These are phyloP conservation scores for Astrothelium subdiscretum DNA, from an alignment of 495 filamentous ascomycete genomes.

Conservation along the genomic window DNA sequence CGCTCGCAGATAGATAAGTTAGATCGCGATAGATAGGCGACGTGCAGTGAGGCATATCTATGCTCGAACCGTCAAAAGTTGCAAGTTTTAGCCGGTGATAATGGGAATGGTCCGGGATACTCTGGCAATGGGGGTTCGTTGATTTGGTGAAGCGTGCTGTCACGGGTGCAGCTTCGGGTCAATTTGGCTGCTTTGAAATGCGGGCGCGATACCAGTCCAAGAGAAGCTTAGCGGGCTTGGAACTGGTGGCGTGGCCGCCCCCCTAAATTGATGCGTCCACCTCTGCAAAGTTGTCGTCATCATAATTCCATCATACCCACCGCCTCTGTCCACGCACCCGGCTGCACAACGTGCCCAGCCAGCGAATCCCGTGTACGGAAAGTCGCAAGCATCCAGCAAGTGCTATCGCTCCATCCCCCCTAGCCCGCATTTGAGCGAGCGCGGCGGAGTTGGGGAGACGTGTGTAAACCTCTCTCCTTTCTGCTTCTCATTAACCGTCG, in stretches of 20 bases:
- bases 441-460: background rate
- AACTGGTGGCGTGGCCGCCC: background rate
- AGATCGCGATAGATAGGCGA: background rate
- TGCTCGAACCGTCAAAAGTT: background rate
- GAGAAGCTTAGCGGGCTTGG: too few species aligned
- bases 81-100: background rate
- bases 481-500: background rate
- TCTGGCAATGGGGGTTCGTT: too few species aligned
- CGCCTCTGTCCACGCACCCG: background rate
- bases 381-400: background rate
- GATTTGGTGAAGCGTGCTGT: too few species aligned
- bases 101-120: too few species aligned
- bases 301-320: slow-evolving; percentile 2
- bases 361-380: background rate
- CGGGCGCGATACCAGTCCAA: too few species aligned
- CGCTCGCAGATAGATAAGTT: too few species aligned
- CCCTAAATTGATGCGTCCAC: slow-evolving; percentile 2
- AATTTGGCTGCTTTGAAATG: background rate
- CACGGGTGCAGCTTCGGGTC: background rate
- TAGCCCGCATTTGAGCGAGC: background rate
- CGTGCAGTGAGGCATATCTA: background rate
- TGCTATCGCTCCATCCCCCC: background rate
- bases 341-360: background rate
- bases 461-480: background rate
- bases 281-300: slow-evolving; percentile 2